Evolutionary conservation across 2,329 filamentous ascomycete species (phyloP), one percentile per base, ranked within the genome.

Genomic region (Talaromyces sp.): DNA sequence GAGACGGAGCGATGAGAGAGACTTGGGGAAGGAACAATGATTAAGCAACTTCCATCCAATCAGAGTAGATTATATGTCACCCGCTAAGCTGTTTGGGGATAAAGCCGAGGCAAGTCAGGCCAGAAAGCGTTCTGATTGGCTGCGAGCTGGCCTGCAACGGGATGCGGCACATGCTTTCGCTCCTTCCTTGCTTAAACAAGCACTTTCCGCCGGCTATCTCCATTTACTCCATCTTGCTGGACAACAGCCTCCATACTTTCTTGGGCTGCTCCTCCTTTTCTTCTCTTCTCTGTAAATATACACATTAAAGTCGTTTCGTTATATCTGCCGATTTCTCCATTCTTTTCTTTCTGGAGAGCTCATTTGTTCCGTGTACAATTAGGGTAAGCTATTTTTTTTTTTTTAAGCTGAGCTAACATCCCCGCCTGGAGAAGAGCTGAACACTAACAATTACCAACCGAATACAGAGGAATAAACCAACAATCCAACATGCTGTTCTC

Each of bases 401-500:
- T 31, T 11, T 11, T 33, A 6, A 31, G 27, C 27, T 52, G 49
- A 11, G 27, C 49, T 33, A 52, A 6, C 15, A n/a, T n/a, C 27
- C 27, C 49, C 47, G 25, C 47, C 45, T 27, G 43, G 1, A n/a
- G 22, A 15, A 50, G 25, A 50, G 13, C 25, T 17, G 27, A 15
- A 33, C 8, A 27, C 49, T 33, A 11, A 52, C 49, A n/a, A n/a
- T 2, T 8, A 27, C 25, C 1, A n/a, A 11, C 5, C 7, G 15
- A 22, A 22, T 47, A 15, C 45, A 49, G 45, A 8, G 25, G 49
- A 13, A 27, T 47, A 17, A 11, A 6, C 9, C 59, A 57, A 5
- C 43, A 80, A 17, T 3, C 13, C 59, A 57, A 8, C 43, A 80
- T 81, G 79, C 74, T 79, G 31, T 79, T 74, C 64, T 77, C 77